These are phyloP conservation scores for Lindgomyces ingoldianus DNA, from an alignment of 495 filamentous ascomycete species.

Conservation along the genomic window DNA sequence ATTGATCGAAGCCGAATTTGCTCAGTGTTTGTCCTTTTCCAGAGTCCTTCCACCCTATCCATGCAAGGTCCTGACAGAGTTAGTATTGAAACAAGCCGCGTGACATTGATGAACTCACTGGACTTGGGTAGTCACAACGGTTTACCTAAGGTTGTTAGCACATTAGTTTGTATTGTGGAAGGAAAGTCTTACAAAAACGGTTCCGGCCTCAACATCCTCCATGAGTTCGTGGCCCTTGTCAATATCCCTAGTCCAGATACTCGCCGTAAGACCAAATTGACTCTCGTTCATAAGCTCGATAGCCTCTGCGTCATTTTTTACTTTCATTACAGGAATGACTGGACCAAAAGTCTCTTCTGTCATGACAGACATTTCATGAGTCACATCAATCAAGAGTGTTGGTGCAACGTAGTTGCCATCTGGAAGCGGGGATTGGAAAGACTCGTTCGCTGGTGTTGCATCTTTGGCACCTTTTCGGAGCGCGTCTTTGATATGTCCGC, in stretches of 20 bases:
- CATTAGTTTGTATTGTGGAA: not conserved
- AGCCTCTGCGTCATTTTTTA: slow-evolving; percentile 79
- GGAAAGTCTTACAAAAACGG: slow-evolving; percentile 69
- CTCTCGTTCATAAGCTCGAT: slow-evolving; percentile 90
- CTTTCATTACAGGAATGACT: slow-evolving; percentile 91
- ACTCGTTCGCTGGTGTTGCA: slow-evolving; percentile 76
- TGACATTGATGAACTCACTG: slow-evolving; percentile 59
- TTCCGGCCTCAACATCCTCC: slow-evolving; percentile 86
- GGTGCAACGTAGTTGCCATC: slow-evolving; percentile 85
- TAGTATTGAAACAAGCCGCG: not conserved
- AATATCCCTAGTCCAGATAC: slow-evolving; percentile 94
- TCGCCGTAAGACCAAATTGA: slow-evolving; percentile 92
- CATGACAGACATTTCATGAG: slow-evolving; percentile 88
- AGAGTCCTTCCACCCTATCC: slow-evolving; percentile 97
- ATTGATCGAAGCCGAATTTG: slow-evolving; percentile 89
- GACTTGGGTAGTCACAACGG: slow-evolving; percentile 87
- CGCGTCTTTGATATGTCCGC: slow-evolving; percentile 80
- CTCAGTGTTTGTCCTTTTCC: slow-evolving; percentile 89
- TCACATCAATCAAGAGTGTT: slow-evolving; percentile 77
- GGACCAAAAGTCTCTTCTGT: slow-evolving; percentile 96
- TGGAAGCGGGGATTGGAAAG: slow-evolving; percentile 65
- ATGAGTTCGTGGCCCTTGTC: slow-evolving; percentile 72
- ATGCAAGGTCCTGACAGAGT: slow-evolving; percentile 77
- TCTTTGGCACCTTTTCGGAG: slow-evolving; percentile 79
- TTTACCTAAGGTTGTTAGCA: slow-evolving; percentile 50